Percentiles rank a stretch among this genome's conserved stretches.
phyloP scores from a whole-genome alignment of 495 filamentous ascomycete genomes.

The Entonaema liquescens region DNA sequence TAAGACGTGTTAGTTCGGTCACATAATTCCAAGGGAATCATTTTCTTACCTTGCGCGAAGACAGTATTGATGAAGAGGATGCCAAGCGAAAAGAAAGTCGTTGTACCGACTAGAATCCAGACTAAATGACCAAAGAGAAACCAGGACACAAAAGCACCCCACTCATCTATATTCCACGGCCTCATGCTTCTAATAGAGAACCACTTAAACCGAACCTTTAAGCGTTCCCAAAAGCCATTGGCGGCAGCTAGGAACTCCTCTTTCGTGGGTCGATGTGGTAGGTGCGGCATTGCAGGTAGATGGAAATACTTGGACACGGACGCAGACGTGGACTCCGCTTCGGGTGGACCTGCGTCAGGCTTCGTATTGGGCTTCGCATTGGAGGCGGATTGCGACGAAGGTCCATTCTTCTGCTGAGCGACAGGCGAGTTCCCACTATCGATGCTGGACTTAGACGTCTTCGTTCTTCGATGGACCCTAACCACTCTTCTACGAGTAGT shows the following conservation, averaged over 20 bases:
- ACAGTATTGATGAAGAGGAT: slow-evolving; percentile 95
- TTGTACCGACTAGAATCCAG: slow-evolving; percentile 94
- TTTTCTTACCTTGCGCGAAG: slow-evolving; percentile 81
- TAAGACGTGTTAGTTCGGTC: slow-evolving; percentile 44
- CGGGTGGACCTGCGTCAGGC: slow-evolving; percentile 30
- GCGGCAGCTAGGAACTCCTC: slow-evolving; percentile 93
- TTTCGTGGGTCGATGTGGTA: slow-evolving; percentile 88
- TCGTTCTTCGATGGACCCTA: slow-evolving; percentile 48
- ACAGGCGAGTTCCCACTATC: slow-evolving; percentile 22
- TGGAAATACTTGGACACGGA: slow-evolving; percentile 66
- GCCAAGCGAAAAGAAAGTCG: slow-evolving; percentile 92
- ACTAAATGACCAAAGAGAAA: slow-evolving; percentile 90
- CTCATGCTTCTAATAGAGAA: slow-evolving; percentile 91
- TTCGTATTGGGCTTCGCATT: slow-evolving; percentile 20
- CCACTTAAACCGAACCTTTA: slow-evolving; percentile 96
- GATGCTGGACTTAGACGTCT: slow-evolving; percentile 45
- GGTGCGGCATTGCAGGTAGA: slow-evolving; percentile 67
- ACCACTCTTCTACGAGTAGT: slow-evolving; percentile 40
- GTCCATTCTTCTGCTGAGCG: slow-evolving; percentile 27
- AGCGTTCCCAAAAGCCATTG: slow-evolving; percentile 89
- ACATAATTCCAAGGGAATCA: not conserved
- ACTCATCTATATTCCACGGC: slow-evolving; percentile 96
- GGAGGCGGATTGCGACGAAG: slow-evolving; percentile 8
- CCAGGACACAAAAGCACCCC: slow-evolving; percentile 95
- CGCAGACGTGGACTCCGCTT: slow-evolving; percentile 48